Percentiles rank a stretch among this genome's conserved stretches.
phyloP scores from a whole-genome alignment of 768 basidiomycete genomes.

The Xerocomus spinulosus region DNA sequence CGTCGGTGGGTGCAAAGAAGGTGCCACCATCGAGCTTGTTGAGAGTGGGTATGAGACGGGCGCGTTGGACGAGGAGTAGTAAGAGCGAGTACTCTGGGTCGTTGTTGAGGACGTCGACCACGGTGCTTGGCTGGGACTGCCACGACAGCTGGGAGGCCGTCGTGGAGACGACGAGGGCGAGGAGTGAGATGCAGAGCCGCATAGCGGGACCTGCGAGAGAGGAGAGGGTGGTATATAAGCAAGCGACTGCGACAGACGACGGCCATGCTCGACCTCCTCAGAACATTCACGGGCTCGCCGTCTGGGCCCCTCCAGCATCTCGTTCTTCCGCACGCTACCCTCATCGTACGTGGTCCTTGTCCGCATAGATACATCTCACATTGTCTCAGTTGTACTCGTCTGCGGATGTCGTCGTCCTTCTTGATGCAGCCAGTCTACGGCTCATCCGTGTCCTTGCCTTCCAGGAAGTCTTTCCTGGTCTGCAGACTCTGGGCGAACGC shows the following conservation, averaged over 20 bases:
- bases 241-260: conserved; percentile 2
- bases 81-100: conserved; percentile 79
- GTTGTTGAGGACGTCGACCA: conserved; percentile 71
- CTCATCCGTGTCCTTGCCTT: conserved; percentile 71
- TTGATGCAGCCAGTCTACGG: conserved; percentile 62
- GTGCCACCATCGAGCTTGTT: conserved; percentile 81
- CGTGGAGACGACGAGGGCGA: conserved; percentile 29
- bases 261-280: conserved; percentile 45
- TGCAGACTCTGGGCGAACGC: conserved; percentile 36
- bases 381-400: conserved; percentile 61
- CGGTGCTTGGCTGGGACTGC: conserved; percentile 43
- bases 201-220: conserved; percentile 13
- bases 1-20: conserved; percentile 93
- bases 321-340: conserved; percentile 46
- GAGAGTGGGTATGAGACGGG: conserved; percentile 87
- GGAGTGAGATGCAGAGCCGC: conserved; percentile 33
- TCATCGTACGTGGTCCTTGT: conserved; percentile 48
- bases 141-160: conserved; percentile 24
- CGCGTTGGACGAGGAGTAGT: conserved; percentile 70
- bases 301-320: conserved; percentile 53
- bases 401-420: conserved; percentile 62
- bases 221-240: conserved; percentile 9
- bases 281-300: conserved; percentile 49
- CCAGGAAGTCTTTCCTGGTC: conserved; percentile 75
- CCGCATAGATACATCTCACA: conserved; percentile 1